Percentiles rank a stretch among this genome's conserved stretches.
These are phyloP conservation scores for Macroventuria anomochaeta DNA, from an alignment of 2,329 filamentous ascomycete genomes.

Conservation along the genomic window DNA sequence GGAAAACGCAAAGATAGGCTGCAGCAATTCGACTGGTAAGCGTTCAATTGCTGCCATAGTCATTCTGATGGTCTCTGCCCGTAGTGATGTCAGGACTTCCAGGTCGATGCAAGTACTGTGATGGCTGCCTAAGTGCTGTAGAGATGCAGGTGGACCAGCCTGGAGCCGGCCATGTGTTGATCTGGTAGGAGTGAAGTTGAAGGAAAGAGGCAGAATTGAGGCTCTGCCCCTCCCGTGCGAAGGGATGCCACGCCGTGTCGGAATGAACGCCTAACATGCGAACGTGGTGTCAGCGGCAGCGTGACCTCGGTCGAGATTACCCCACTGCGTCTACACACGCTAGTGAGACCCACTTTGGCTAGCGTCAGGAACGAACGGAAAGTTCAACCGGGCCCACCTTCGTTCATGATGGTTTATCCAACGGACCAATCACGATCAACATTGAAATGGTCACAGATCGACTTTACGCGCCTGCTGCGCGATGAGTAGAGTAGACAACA, in stretches of 20 bases:
- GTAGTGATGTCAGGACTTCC: conserved; percentile 6
- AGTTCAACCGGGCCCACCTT: neutral
- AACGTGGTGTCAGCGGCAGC: conserved; percentile 8
- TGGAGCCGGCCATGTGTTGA: neutral
- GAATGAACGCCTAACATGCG: conserved; percentile 6
- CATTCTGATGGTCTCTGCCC: conserved; percentile 16
- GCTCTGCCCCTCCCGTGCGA: conserved; percentile 1
- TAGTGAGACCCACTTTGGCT: neutral
- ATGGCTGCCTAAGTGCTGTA: neutral
- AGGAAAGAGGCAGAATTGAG: neutral
- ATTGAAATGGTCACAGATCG: too few species aligned
- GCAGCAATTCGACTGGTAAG: conserved; percentile 59
- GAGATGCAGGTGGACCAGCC: neutral
- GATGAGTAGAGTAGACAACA: too few species aligned
- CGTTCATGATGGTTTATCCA: neutral
- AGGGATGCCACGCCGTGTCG: conserved; percentile 11
- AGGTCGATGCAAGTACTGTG: neutral
- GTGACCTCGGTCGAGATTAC: conserved; percentile 15
- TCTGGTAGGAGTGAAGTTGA: neutral
- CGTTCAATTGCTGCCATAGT: conserved; percentile 48
- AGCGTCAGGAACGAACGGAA: conserved; percentile 3
- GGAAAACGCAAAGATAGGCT: conserved; percentile 59
- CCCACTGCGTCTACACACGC: conserved; percentile 12
- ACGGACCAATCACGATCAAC: neutral
- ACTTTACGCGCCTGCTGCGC: too few species aligned